Base-by-base conservation (phyloP, 78 protist genomes). In the Capsaspora owczarzaki region DNA sequence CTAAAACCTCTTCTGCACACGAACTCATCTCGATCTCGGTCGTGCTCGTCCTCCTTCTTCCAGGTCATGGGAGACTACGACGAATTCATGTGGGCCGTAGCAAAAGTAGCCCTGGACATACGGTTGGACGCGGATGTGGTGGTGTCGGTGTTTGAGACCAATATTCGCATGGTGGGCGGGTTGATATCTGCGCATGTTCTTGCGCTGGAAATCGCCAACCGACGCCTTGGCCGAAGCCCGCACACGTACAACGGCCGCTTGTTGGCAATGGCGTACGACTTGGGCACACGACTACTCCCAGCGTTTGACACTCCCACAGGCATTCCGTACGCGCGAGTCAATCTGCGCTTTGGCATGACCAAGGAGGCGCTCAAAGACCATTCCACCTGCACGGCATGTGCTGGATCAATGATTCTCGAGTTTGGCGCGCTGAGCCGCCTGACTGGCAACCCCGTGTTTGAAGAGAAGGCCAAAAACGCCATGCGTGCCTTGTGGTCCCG, bases 221-320 rank as follows among this genome's bases (percentile, higher is more conserved):
- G 25, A 23, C n/a, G 29, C 38, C 41, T 23, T 8, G 27, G 25
- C 20, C 70, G 27, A 2, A 4, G 33, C 51, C 5, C 79, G 33
- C 81, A 91, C 29, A 85, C 95, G 29, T 61, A 60, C 44, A 92
- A 94, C 41, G 2, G 4, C 29, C 1, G 74, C 2, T 84, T 84
- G 68, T 70, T 89, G 25, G 61, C 49, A 41, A 85, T 83, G 86
- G 91, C 91, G 5, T 42, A 27, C 5, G 76, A 43, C 37, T 6
- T 70, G 20, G 76, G 60, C 1, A 14, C 1, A 0, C 76, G 76
- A 6, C 37, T 70, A 10, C 27, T 70, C 22, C 72, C 74, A 2
- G 98, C 98, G 2, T 94, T 96, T 60, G 83, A 86, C 71, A 92
- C 96, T 2, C 91, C 90, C 41, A 91, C 98, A 0, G 95, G 95